Evolutionary conservation across 1,139 yeast species (phyloP), one percentile per base, ranked within the genome.

Genomic region (Pichia sp.): DNA sequence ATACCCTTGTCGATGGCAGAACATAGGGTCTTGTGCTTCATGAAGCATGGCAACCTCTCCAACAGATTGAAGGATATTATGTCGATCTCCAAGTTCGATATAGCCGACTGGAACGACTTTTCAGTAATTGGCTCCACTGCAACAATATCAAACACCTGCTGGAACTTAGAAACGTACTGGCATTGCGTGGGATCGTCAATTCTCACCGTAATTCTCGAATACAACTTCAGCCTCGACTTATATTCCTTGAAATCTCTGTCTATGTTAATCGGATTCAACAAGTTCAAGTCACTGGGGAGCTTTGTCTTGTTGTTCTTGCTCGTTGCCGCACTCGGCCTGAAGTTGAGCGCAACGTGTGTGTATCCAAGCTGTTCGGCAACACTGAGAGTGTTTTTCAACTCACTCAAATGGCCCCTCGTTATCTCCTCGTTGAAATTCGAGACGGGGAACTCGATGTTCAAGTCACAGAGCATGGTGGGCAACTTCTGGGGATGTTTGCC

Each of bases 381-480:
- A n/a, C 74, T 65, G 6, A 86, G 67, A 9, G 80, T 75, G 48
- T 75, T 74, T 58, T 75, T 76, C 47, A 85, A 64, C 39, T 68
- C 68, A 0, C 63, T 62, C 6, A 83, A 60, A 53, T 83, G 80
- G 10, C 65, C 61, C 2, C 67, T 58, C 0, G 76, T 64, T 1
- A 82, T 78, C 28, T 69, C 66, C 12, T 70, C 60, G 3, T 68
- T 59, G 64, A 78, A 83, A 58, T 75, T 73, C 45, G 68, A 64
- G 50, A 75, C 79, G 0, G 96, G 96, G 93, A 96, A 90, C 21
- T 83, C 82, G 4, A 90, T 83, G 65, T 90, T 90, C 57, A 90
- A 73, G 69, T 90, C 97, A 58, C 81, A 84, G 56, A 75, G 71
- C 83, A 79, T 76, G 22, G 3, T 39, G 9, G 18, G 12, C 22